phyloP scores from a whole-genome alignment of 192 early-diverging fungal species.

The Oehlia diaphana region DNA sequence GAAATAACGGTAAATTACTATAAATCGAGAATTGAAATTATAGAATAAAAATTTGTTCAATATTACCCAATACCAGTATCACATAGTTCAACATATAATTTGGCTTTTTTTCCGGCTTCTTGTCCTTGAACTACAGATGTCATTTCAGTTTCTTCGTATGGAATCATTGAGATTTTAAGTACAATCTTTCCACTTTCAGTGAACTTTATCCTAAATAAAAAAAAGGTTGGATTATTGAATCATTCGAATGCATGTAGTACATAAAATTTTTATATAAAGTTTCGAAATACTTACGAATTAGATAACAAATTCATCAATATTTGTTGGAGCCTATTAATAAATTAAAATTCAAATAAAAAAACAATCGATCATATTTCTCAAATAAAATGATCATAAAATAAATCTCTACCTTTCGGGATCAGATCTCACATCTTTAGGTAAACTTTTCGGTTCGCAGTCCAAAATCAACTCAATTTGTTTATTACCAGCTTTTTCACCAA shows the following conservation, averaged over 20 bases:
- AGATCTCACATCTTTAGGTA: slow-evolving; percentile 39
- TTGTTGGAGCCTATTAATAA: slow-evolving; percentile 35
- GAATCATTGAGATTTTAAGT: slow-evolving; percentile 16
- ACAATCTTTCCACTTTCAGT: slow-evolving; percentile 42
- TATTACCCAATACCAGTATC: slow-evolving; percentile 70
- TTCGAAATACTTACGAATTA: slow-evolving; percentile 38
- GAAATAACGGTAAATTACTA: background rate
- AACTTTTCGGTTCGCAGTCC: slow-evolving; percentile 39
- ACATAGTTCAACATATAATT: slow-evolving; percentile 55
- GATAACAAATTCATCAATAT: slow-evolving; percentile 52
- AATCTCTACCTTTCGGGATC: slow-evolving; percentile 32
- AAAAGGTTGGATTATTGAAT: background rate
- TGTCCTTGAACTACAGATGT: background rate
- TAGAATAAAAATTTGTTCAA: background rate
- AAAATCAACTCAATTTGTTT: slow-evolving; percentile 47
- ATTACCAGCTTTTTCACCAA: slow-evolving; percentile 38
- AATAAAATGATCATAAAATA: background rate
- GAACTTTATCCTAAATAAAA: slow-evolving; percentile 42
- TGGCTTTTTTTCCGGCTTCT: slow-evolving; percentile 22
- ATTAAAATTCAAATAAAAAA: background rate
- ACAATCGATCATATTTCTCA: background rate
- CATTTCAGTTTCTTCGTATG: background rate
- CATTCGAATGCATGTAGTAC: background rate
- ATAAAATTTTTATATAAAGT: background rate
- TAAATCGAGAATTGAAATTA: background rate